phyloP scores from a whole-genome alignment of 768 basidiomycete genomes.

The Suillus clintonianus region DNA sequence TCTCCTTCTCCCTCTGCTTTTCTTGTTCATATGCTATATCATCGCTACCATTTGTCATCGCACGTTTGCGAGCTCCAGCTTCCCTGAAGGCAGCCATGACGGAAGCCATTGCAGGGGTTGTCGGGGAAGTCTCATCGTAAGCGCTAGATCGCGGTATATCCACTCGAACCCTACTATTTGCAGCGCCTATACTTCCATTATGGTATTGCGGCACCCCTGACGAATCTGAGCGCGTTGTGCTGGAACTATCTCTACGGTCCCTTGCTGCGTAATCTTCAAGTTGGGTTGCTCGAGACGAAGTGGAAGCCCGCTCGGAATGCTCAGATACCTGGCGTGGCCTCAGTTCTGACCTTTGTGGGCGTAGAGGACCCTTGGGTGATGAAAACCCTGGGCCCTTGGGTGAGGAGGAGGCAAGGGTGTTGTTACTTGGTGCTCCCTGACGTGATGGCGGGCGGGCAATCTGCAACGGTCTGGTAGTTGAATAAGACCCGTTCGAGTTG shows the following conservation, averaged over 20 bases:
- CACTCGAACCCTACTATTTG: constrained; percentile 13
- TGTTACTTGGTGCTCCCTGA: constrained; percentile 54
- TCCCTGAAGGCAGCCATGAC: constrained; percentile 73
- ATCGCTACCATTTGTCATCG: constrained; percentile 51
- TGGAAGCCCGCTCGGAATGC: constrained; percentile 51
- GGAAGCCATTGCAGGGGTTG: constrained; percentile 48
- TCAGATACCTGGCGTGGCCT: constrained; percentile 56
- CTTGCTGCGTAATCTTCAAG: constrained; percentile 23
- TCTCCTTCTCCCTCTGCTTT: constrained; percentile 60
- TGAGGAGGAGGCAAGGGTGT: constrained; percentile 34
- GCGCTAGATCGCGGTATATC: constrained; percentile 17
- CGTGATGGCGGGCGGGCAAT: constrained; percentile 57
- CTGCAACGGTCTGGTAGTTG: constrained; percentile 57
- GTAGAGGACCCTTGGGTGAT: constrained; percentile 53
- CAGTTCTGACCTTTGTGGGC: constrained; percentile 69
- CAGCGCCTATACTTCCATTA: constrained; percentile 24
- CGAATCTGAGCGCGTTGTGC: constrained; percentile 49
- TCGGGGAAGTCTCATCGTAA: constrained; percentile 25
- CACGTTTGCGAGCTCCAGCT: constrained; percentile 54
- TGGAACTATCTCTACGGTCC: constrained; percentile 52
- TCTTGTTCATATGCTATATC: constrained; percentile 60
- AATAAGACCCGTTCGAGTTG: constrained; percentile 40
- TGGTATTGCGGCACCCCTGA: constrained; percentile 35
- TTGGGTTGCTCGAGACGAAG: constrained; percentile 38
- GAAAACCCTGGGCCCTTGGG: constrained; percentile 43